These are phyloP conservation scores for Xylariaceae sp. DNA, from an alignment of 2,329 filamentous ascomycete genomes.

Conservation along the genomic window DNA sequence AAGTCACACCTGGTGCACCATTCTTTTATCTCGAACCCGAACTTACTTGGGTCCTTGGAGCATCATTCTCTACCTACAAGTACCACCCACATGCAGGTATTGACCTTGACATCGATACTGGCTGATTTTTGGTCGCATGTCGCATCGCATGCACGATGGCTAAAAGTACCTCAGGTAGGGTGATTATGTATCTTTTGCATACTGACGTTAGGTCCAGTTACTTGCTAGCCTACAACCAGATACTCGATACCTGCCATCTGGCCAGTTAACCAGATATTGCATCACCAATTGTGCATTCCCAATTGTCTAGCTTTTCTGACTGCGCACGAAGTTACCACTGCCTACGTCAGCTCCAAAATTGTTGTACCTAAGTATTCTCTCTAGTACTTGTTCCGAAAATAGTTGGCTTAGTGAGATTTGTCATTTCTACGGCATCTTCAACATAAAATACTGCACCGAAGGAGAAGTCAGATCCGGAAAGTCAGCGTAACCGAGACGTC, in stretches of 20 bases:
- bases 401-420: slow-evolving; percentile 19
- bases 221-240: slow-evolving; percentile 9
- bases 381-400: slow-evolving; percentile 10
- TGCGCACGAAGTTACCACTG: slow-evolving; percentile 9
- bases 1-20: neutral
- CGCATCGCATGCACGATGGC: too few species aligned
- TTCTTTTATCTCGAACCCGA: neutral
- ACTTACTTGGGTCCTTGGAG: neutral
- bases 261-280: slow-evolving; percentile 10
- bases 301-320: too few species aligned
- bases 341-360: slow-evolving; percentile 12
- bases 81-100: too few species aligned
- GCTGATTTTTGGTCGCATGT: too few species aligned
- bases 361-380: too few species aligned
- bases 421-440: slow-evolving; percentile 19
- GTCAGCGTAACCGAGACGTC: slow-evolving; percentile 13
- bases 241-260: slow-evolving; percentile 6
- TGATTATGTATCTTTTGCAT: too few species aligned
- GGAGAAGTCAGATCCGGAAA: slow-evolving; percentile 11
- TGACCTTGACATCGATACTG: too few species aligned
- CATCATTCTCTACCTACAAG: too few species aligned
- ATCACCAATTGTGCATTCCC: too few species aligned
- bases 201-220: too few species aligned
- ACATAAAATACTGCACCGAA: slow-evolving; percentile 14
- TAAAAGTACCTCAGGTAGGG: too few species aligned